A percentile compares a stretch with the other conserved stretches of the same genome.
phyloP scores from a whole-genome alignment of 805 yeast genomes.

The Brettanomyces nanus region DNA sequence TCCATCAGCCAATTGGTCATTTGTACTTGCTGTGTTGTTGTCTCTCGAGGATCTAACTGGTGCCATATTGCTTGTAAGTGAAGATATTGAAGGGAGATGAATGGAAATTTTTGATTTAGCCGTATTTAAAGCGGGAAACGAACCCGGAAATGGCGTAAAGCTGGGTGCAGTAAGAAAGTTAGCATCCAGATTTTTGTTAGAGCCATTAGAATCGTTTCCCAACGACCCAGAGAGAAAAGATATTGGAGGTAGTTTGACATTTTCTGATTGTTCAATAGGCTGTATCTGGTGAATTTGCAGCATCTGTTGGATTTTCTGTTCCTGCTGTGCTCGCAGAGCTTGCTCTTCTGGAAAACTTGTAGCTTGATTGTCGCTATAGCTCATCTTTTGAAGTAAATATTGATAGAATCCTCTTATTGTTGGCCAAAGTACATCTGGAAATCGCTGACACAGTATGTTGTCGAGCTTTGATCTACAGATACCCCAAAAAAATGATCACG shows the following conservation, averaged over 20 bases:
- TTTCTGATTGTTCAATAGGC: constrained; percentile 3
- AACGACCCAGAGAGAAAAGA: constrained; percentile 14
- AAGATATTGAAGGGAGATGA: constrained; percentile 33
- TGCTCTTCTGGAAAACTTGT: neutral
- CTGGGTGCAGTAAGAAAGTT: neutral
- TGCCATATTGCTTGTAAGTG: constrained; percentile 14
- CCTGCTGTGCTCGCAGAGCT: neutral
- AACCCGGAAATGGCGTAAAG: neutral
- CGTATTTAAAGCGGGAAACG: neutral
- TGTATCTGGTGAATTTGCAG: neutral
- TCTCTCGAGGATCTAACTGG: no score
- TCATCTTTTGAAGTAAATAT: no score
- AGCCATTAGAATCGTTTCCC: constrained; percentile 6
- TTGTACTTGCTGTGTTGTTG: no score
- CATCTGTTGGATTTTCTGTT: neutral
- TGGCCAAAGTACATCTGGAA: no score
- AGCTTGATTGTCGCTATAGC: neutral
- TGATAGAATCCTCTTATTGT: no score
- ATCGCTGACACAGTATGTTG: no score
- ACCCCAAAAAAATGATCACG: no score
- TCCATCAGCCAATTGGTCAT: no score
- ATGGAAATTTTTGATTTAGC: constrained; percentile 12
- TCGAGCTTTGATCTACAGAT: no score
- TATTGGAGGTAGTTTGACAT: constrained; percentile 21
- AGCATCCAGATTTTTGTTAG: neutral